A percentile compares a stretch with the other conserved stretches of the same genome.
phyloP scores from a whole-genome alignment of 1,284 basidiomycete species.

The Fomitiporia mediterranea region DNA sequence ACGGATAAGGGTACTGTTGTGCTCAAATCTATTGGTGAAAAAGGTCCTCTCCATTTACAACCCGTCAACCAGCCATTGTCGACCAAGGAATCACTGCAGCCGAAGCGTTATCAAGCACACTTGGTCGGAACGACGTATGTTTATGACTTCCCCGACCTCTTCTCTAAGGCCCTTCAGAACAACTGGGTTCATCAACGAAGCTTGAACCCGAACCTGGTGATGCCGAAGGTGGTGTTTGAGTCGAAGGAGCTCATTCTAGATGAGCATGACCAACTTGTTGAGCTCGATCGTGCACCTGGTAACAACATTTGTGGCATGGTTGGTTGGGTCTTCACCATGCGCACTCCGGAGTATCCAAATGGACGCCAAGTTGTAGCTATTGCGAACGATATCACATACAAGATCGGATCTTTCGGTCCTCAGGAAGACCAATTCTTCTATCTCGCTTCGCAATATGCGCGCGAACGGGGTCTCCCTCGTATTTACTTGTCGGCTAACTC shows the following conservation, averaged over 20 bases:
- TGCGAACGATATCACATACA: slow-evolving; percentile 98
- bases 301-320: slow-evolving; percentile 98
- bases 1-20: slow-evolving; percentile 94
- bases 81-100: slow-evolving; percentile 98
- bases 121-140: slow-evolving; percentile 97
- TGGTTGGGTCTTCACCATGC: slow-evolving; percentile 92
- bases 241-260: slow-evolving; percentile 92
- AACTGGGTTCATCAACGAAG: slow-evolving; percentile 79
- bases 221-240: slow-evolving; percentile 77
- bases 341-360: slow-evolving; percentile 89
- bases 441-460: slow-evolving; percentile 91
- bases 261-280: slow-evolving; percentile 85
- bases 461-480: slow-evolving; percentile 82
- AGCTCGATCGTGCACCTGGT: slow-evolving; percentile 89
- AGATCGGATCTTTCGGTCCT: slow-evolving; percentile 98
- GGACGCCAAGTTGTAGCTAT: slow-evolving; percentile 89
- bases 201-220: slow-evolving; percentile 59
- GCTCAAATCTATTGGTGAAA: slow-evolving; percentile 93
- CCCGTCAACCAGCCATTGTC: slow-evolving; percentile 90
- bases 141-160: slow-evolving; percentile 98
- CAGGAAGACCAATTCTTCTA: slow-evolving; percentile 96
- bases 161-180: slow-evolving; percentile 94
- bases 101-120: slow-evolving; percentile 99
- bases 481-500: slow-evolving; percentile 99
- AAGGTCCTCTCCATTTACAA: slow-evolving; percentile 90